Base-by-base conservation (phyloP, 2,329 filamentous ascomycete species). In the Arthrobotrys sphaeroides region DNA sequence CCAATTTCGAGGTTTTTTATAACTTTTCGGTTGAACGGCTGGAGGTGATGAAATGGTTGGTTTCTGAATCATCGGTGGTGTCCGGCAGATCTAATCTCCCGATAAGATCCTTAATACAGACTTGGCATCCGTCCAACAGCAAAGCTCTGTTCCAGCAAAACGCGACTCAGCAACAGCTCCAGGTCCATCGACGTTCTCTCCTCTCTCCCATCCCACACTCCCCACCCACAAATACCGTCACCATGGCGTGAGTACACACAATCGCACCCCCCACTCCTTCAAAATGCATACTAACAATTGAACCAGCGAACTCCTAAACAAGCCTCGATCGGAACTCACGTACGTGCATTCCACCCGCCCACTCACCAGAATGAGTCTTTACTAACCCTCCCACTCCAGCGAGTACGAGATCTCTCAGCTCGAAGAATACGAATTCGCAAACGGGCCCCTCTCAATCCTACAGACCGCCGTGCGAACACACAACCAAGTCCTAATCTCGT, bases 401-500 rank as follows among this genome's bases (percentile, higher is more conserved):
- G 93, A 97, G 85, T 97, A 94, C 84, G 93, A 97, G 84, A 91
- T 97, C 79, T 89, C 91, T 64, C 90, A 93, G 81, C 85, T 88
- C 72, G 82, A 81, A 83, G 90, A 92, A 81, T 90, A 93, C 83
- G 91, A 94, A 83, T 89, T 93, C 83, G 91, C 89, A 78, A 88
- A 90, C 40, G 92, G 91, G 2, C 92, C 91, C 6, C 87, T 98
- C 49, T 97, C 93, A 3, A 95, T 99, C 81, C 91, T 99, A 76
- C 94, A 98, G 85, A 97, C 95, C 73, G 95, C 95, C 78, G 95
- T 97, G 72, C 92, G 94, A 82, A 92, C 91, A 78, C 94, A 97
- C 85, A 92, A 91, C 45, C 95, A 98, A 85, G 94, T 99, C 77
- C 89, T 99, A 78, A 97, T 99, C 82, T 97, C 93, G 65, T 94